Percentiles rank a stretch among this genome's conserved stretches.
Conservation (phyloP, 169 alveolate genomes). For the Eimeria tenella region DNA sequence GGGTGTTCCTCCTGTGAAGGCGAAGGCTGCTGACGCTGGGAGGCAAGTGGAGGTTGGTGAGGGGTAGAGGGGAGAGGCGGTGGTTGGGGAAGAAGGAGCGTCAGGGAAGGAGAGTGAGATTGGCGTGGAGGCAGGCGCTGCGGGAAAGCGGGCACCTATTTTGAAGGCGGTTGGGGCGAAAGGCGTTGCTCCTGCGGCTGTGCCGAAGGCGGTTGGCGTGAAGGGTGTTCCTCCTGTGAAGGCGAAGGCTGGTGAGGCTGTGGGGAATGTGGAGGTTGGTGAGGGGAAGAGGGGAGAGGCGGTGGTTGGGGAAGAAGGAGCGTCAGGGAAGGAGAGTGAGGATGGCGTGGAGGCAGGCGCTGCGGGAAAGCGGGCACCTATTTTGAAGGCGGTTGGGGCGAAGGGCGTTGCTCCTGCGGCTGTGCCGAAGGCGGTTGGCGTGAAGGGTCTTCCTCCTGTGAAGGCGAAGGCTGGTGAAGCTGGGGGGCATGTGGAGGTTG, state of each 20-base stretch:
- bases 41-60: background rate
- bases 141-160: background rate
- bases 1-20: constrained; percentile 8
- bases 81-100: background rate
- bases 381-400: background rate
- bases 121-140: background rate
- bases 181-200: too few relatives aligned
- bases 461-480: background rate
- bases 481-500: background rate
- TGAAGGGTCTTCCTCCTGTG: background rate
- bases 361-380: too few relatives aligned
- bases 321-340: background rate
- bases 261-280: too few relatives aligned
- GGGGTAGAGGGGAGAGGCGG: background rate
- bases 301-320: too few relatives aligned
- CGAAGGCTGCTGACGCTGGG: constrained; percentile 12
- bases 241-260: background rate
- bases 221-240: background rate
- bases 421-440: too few relatives aligned
- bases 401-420: background rate
- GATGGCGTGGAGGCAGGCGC: background rate
- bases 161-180: too few relatives aligned
- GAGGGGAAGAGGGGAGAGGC: too few relatives aligned
- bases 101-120: background rate
- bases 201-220: too few relatives aligned